A percentile compares a stretch with the other conserved stretches of the same genome.
phyloP scores from a whole-genome alignment of 2,329 filamentous ascomycete genomes.

The Colletotrichum magnum region DNA sequence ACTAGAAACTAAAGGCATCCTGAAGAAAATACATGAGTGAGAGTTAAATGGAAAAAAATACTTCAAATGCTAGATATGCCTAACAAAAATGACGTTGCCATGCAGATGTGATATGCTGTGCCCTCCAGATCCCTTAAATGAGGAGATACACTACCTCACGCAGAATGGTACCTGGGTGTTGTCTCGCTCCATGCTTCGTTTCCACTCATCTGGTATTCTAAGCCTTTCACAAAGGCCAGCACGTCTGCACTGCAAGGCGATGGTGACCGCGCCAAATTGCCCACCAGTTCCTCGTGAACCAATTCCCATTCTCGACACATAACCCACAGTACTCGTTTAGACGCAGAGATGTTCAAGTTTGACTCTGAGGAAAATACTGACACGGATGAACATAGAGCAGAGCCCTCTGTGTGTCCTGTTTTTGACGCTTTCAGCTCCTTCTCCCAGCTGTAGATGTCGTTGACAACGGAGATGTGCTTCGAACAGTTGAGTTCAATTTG shows the following conservation, averaged over 20 bases:
- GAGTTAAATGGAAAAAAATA: too few species aligned
- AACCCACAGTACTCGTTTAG: conserved; percentile 7
- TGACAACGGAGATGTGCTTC: conserved; percentile 56
- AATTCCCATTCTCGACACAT: conserved; percentile 24
- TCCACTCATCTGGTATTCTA: conserved; percentile 39
- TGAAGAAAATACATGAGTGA: too few species aligned
- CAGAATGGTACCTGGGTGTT: conserved; percentile 27
- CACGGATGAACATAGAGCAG: conserved; percentile 10
- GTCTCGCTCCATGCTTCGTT: conserved; percentile 36
- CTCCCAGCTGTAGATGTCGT: conserved; percentile 58
- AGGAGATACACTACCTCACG: not conserved
- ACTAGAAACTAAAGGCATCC: too few species aligned
- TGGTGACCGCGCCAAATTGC: not conserved
- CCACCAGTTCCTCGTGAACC: conserved; percentile 7
- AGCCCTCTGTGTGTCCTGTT: conserved; percentile 3
- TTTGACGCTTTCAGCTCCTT: conserved; percentile 49
- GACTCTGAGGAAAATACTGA: not conserved
- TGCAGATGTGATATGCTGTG: not conserved
- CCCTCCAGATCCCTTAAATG: not conserved
- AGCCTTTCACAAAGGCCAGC: conserved; percentile 25
- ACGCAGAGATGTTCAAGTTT: not conserved
- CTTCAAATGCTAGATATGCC: too few species aligned
- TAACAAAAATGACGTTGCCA: not conserved
- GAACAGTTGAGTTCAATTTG: conserved; percentile 52
- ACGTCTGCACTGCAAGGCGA: not conserved